Base-by-base conservation (phyloP, 139 green algal species). In the Chlorella sorokiniana region DNA sequence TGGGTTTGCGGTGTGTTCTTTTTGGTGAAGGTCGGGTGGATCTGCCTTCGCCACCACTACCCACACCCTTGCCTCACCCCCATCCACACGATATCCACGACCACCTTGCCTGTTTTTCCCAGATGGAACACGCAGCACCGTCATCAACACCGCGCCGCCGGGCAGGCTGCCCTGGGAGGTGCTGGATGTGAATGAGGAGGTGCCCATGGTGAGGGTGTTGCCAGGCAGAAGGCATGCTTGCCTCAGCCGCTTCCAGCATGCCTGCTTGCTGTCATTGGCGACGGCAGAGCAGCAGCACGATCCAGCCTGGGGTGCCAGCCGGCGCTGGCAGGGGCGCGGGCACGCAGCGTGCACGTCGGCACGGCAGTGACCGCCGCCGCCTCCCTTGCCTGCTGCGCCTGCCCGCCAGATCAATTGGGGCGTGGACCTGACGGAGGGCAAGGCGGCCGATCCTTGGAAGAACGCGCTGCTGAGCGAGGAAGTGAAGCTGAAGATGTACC, bases 81-180 rank as follows among this genome's bases (percentile, higher is more conserved):
- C 29, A 6, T 29, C n/a, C 62, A 23, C 6, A 8, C 62, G 11
- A 23, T 23, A 23, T 9, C 40, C 27, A 4, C 1, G 5, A 0
- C 42, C 69, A 16, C 44, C 1, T 44, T 44, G 14, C 48, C 56
- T 65, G 18, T 65, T 10, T 22, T 22, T 31, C 18, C 38, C 73
- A 79, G 73, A 38, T 54, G 52, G 52, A 51, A 54, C 73, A 7
- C 73, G 73, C 38, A 69, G 5, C 54, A 51, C 27, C 33, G 29
- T 31, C 29, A 31, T 88, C n/a, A 88, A 85, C 74, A 81, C 38
- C 7, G 79, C 84, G 3, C 84, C 84, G 23, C 64, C 84, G 29
- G 84, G 84, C 16, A 73, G 74, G 11, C 56, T 88, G 67, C 61
- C 84, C 0, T 88, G 80, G 80, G 48, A 88, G 69, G 40, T 85